phyloP scores from a whole-genome alignment of 371 early-diverging fungal species.

The Mucor plumbeus region DNA sequence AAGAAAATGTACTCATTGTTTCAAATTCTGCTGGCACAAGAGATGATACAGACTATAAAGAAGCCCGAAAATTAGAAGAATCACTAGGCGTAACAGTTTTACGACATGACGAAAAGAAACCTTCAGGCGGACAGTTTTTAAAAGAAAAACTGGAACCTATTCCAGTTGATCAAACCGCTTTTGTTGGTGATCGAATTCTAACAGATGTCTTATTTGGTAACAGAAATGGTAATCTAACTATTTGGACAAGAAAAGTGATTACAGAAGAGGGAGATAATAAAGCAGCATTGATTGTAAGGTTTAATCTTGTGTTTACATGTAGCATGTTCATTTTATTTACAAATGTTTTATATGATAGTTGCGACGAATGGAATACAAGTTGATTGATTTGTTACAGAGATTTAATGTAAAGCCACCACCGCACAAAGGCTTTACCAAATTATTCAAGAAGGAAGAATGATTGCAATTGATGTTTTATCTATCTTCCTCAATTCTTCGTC shows the following conservation, averaged over 20 bases:
- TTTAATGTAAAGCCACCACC: conserved; percentile 37
- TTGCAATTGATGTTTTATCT: background rate
- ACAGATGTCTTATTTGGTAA: conserved; percentile 93
- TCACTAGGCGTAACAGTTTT: conserved; percentile 62
- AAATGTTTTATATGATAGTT: conserved; percentile 34
- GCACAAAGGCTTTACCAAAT: conserved; percentile 24
- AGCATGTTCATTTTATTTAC: background rate
- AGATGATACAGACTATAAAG: conserved; percentile 70
- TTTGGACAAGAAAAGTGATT: conserved; percentile 75
- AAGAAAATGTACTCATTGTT: conserved; percentile 73
- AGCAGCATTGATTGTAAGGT: conserved; percentile 68
- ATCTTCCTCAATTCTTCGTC: background rate
- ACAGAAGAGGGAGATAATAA: conserved; percentile 81
- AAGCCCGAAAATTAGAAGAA: conserved; percentile 59
- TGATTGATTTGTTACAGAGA: conserved; percentile 40
- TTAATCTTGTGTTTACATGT: background rate
- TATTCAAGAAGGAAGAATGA: background rate
- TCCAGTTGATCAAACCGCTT: conserved; percentile 58
- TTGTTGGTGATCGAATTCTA: conserved; percentile 89
- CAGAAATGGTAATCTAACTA: conserved; percentile 71
- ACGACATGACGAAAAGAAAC: conserved; percentile 78
- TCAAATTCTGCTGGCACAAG: conserved; percentile 93
- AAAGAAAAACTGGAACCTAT: conserved; percentile 30
- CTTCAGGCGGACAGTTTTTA: conserved; percentile 73
- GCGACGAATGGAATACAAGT: conserved; percentile 55